Percentiles rank a stretch among this genome's conserved stretches.
Evolutionary conservation across 2,329 filamentous ascomycete genomes (phyloP).

Genomic region (Aspergillus phoenicis): DNA sequence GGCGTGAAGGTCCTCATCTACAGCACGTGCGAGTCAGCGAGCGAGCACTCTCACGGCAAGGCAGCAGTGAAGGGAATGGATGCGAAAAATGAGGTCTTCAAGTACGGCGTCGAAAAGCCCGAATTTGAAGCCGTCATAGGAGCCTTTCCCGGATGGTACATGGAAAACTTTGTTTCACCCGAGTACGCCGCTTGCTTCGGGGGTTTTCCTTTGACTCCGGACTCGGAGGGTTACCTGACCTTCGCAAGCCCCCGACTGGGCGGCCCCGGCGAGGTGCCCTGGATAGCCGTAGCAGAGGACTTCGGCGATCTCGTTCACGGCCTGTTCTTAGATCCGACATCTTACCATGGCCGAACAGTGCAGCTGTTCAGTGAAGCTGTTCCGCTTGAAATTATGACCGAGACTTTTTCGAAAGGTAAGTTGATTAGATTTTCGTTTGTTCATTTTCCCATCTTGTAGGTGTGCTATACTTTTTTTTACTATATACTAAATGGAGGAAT

Average conservation of each 20-base stretch:
- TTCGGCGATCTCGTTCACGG: neutral
- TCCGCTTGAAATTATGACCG: neutral
- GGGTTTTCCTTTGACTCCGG: neutral
- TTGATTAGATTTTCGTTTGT: too few species aligned
- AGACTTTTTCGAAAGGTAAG: too few species aligned
- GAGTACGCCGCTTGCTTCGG: neutral
- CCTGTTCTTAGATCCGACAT: neutral
- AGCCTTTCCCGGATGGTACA: neutral
- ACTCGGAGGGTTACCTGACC: neutral
- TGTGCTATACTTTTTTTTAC: too few species aligned
- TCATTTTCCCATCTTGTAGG: too few species aligned
- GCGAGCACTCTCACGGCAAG: neutral
- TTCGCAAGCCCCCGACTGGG: neutral
- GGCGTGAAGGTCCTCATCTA: neutral
- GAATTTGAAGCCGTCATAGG: neutral
- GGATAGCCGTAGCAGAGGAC: neutral
- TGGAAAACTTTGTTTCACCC: neutral
- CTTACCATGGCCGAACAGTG: neutral
- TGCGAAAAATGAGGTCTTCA: neutral
- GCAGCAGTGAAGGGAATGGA: neutral
- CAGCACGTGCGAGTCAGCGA: neutral
- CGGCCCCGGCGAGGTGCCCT: neutral
- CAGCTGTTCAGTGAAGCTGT: neutral
- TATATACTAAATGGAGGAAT: too few species aligned
- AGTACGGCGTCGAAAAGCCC: neutral